Conservation (phyloP, 2,329 filamentous ascomycete species). For the Cercospora zeina region DNA sequence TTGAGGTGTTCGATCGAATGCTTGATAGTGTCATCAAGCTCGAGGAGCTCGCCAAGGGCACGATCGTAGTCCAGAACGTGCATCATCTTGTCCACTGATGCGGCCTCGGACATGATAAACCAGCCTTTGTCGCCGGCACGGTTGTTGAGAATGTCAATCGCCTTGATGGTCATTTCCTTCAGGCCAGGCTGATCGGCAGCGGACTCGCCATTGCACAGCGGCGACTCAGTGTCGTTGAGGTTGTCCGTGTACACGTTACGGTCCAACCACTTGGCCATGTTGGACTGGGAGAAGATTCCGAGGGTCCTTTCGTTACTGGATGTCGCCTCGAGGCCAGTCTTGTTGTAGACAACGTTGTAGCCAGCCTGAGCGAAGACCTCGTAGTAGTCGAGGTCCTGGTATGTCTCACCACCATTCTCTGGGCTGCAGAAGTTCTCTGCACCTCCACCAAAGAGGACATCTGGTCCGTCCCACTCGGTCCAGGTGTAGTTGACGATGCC, state of each 20-base stretch:
- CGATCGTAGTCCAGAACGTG: slow-evolving; percentile 82
- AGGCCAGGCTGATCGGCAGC: slow-evolving; percentile 77
- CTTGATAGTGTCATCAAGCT: slow-evolving; percentile 79
- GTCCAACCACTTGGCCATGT: slow-evolving; percentile 80
- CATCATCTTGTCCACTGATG: slow-evolving; percentile 89
- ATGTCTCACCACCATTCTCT: slow-evolving; percentile 60
- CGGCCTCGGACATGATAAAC: slow-evolving; percentile 85
- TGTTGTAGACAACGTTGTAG: slow-evolving; percentile 72
- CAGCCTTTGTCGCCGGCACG: slow-evolving; percentile 64
- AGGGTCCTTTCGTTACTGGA: slow-evolving; percentile 64
- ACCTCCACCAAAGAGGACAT: slow-evolving; percentile 77
- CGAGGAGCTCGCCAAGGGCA: slow-evolving; percentile 78
- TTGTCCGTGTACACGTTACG: slow-evolving; percentile 77
- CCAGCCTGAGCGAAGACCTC: slow-evolving; percentile 68
- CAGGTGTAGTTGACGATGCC: slow-evolving; percentile 79
- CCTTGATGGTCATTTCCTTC: slow-evolving; percentile 85
- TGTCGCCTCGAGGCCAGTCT: slow-evolving; percentile 64
- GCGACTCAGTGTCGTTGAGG: slow-evolving; percentile 66
- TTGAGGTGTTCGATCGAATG: slow-evolving; percentile 72
- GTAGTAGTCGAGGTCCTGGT: slow-evolving; percentile 71
- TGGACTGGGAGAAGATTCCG: slow-evolving; percentile 73
- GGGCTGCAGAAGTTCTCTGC: slow-evolving; percentile 72
- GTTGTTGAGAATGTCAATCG: slow-evolving; percentile 46
- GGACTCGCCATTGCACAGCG: slow-evolving; percentile 62
- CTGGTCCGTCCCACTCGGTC: slow-evolving; percentile 71